Evolutionary conservation across 805 yeast genomes (phyloP), one percentile per base, ranked within the genome.

Genomic region (Suhomyces sp.): DNA sequence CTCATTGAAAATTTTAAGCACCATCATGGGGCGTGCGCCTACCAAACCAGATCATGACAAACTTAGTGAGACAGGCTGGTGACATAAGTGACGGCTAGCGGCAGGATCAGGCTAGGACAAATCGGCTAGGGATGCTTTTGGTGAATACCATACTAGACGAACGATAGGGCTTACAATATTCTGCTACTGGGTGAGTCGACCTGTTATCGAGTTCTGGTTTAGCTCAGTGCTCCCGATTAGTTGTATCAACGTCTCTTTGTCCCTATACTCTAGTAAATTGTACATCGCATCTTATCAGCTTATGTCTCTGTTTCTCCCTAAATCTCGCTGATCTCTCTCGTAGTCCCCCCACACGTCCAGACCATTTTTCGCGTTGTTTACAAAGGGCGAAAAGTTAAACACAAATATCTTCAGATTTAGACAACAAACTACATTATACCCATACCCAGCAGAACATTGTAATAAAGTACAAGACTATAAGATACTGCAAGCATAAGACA

Each of bases 361-460:
- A 22, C 21, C 13, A 19, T 37, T 37, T 37, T 37, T 25, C 51
- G 51, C 51, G 51, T 49, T 49, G 51, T 49, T 49, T 49, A 49
- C 51, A 49, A 49, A 44, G 22, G 22, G 41, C 35, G 41, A 37
- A 37, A 37, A 37, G 41, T 17, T 22, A 37, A 37, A 37, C 41
- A 37, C 41, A 37, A 37, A 37, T 37, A 37, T 37, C 41, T 21
- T 37, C 41, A 37, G 22, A 17, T 7, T n/a, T 19, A 17, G n/a
- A 37, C 22, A 19, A 37, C 41, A 19, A 19, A 37, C 13, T 19
- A 17, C 22, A 19, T 17, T 37, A 37, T 19, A 17, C 41, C 20
- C 22, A 37, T 37, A 37, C 41, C 41, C 41, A 37, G 20, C 20
- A 1, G 9, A 31, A 31, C 9, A n/a, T 31, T n/a, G 35, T n/a